Percentiles rank a stretch among this genome's conserved stretches.
phyloP scores from a whole-genome alignment of 345 rosid genomes.

The Salix purpurea region DNA sequence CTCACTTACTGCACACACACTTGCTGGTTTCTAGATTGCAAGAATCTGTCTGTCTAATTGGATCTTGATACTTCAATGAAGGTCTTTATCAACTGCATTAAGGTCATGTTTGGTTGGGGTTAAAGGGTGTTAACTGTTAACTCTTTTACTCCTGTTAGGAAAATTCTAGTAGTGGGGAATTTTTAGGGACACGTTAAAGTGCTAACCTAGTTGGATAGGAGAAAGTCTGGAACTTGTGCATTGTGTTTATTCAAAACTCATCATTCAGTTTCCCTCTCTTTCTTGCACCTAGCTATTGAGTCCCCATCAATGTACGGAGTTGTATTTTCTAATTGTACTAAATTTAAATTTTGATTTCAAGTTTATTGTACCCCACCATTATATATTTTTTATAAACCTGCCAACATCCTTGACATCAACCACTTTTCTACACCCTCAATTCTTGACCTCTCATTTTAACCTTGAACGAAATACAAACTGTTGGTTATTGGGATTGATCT shows the following conservation, averaged over 20 bases:
- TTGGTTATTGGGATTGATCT: too few species aligned
- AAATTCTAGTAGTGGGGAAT: neutral
- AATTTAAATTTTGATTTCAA: neutral
- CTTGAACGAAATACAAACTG: neutral
- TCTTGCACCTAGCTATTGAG: too few species aligned
- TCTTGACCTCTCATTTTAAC: neutral
- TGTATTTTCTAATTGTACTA: neutral
- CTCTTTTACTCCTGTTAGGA: neutral
- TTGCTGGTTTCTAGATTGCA: neutral
- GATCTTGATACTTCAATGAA: neutral
- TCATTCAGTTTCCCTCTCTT: too few species aligned
- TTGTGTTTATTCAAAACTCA: too few species aligned
- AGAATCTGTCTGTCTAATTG: neutral
- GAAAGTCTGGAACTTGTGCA: too few species aligned
- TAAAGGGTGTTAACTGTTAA: neutral
- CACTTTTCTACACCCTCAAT: neutral
- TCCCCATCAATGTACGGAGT: neutral
- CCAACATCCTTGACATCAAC: neutral
- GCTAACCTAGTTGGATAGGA: too few species aligned
- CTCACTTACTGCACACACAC: neutral
- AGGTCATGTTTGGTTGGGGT: neutral
- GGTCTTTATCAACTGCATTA: neutral
- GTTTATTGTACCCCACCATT: neutral
- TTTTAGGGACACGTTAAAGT: neutral
- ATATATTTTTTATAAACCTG: neutral